Percentiles rank a stretch among this genome's conserved stretches.
Evolutionary conservation across 1,284 basidiomycete genomes (phyloP).

Genomic region (Puccinia novopanici): DNA sequence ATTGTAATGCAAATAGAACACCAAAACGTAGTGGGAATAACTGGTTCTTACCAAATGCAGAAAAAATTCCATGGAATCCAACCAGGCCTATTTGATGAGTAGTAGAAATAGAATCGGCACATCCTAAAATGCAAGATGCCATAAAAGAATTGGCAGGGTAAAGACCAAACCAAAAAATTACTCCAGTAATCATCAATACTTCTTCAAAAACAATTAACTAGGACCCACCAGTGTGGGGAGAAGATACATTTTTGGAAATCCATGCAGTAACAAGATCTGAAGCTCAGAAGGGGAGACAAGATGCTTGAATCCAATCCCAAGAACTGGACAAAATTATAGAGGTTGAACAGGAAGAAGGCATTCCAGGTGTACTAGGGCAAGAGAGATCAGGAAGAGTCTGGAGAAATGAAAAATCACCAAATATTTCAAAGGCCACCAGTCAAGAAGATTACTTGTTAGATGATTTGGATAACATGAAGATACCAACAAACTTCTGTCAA

Average conservation of each 20-base stretch:
- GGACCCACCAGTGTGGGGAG: not conserved
- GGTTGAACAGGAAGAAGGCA: not conserved
- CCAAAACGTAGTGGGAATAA: not conserved
- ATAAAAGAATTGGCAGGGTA: not conserved
- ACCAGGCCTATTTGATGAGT: not conserved
- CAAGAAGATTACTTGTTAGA: not conserved
- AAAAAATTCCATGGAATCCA: no score
- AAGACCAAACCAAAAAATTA: not conserved
- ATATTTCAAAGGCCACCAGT: no score
- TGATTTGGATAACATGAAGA: conserved; percentile 2
- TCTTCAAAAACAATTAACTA: not conserved
- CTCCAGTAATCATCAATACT: not conserved
- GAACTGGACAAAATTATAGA: no score
- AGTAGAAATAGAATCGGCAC: not conserved
- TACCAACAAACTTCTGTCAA: conserved; percentile 12
- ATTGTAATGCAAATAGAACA: no score
- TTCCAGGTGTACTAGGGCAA: not conserved
- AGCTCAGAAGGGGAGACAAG: not conserved
- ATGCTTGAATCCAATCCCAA: not conserved
- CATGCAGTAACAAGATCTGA: not conserved
- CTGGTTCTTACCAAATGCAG: not conserved
- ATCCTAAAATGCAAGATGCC: not conserved
- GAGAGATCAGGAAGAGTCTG: not conserved
- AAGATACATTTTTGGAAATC: not conserved
- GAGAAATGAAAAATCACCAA: not conserved